Percentiles rank a stretch among this genome's conserved stretches.
Evolutionary conservation across 1,284 basidiomycete species (phyloP).

Genomic region (Boletus austroedulis): DNA sequence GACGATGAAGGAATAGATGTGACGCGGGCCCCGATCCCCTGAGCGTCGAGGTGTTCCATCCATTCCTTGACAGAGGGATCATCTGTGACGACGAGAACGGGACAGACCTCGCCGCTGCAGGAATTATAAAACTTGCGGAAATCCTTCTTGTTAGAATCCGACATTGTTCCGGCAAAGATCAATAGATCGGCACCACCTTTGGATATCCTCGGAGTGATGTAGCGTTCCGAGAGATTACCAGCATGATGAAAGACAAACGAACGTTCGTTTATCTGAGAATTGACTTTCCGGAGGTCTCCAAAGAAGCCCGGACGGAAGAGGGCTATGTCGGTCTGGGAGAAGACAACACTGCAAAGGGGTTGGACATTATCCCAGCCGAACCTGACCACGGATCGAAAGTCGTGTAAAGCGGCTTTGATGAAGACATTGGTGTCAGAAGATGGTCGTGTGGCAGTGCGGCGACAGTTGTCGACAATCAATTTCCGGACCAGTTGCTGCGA

Average conservation of each 20-base stretch:
- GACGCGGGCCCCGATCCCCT: slow-evolving; percentile 23
- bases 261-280: slow-evolving; percentile 28
- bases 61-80: slow-evolving; percentile 9
- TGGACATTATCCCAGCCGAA: slow-evolving; percentile 30
- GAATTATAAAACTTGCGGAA: slow-evolving; percentile 19
- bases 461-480: slow-evolving; percentile 24
- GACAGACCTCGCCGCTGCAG: slow-evolving; percentile 27
- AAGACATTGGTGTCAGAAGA: slow-evolving; percentile 22
- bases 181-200: slow-evolving; percentile 29
- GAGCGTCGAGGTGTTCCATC: slow-evolving; percentile 5
- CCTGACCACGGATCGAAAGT: slow-evolving; percentile 27
- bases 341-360: slow-evolving; percentile 18
- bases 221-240: slow-evolving; percentile 14
- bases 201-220: slow-evolving; percentile 17
- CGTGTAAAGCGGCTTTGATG: slow-evolving; percentile 26
- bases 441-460: slow-evolving; percentile 8
- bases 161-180: slow-evolving; percentile 20
- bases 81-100: slow-evolving; percentile 27
- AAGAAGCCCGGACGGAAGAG: slow-evolving; percentile 19
- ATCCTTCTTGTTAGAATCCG: slow-evolving; percentile 10
- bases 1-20: slow-evolving; percentile 5
- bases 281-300: slow-evolving; percentile 21
- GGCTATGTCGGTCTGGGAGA: slow-evolving; percentile 20
- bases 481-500: slow-evolving; percentile 22
- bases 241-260: slow-evolving; percentile 26